phyloP scores from a whole-genome alignment of 23 red algal species.

The Gracilaria gracilis region DNA sequence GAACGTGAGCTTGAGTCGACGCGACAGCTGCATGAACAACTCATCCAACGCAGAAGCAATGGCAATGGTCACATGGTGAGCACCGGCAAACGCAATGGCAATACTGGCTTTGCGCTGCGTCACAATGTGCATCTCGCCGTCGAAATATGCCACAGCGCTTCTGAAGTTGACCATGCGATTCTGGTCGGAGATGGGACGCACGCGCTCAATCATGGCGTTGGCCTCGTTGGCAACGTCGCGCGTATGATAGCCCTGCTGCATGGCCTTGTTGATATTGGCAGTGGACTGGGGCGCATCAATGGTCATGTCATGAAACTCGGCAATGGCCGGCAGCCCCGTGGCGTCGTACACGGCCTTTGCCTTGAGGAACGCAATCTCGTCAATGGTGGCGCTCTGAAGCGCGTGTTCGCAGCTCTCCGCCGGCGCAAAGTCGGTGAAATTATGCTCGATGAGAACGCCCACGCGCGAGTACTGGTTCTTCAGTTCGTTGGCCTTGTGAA shows the following conservation, averaged over 20 bases:
- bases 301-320: conserved; percentile 62
- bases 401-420: conserved; percentile 40
- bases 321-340: conserved; percentile 73
- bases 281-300: conserved; percentile 64
- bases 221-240: conserved; percentile 58
- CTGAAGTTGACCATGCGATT: conserved; percentile 74
- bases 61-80: conserved; percentile 58
- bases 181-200: conserved; percentile 77
- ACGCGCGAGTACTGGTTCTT: conserved; percentile 75
- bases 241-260: conserved; percentile 72
- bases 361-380: conserved; percentile 52
- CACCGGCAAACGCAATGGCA: conserved; percentile 70
- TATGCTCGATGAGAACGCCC: conserved; percentile 70
- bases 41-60: conserved; percentile 82
- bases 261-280: conserved; percentile 54
- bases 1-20: conserved; percentile 62
- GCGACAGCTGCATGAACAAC: conserved; percentile 71
- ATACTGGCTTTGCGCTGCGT: conserved; percentile 41
- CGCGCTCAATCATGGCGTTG: conserved; percentile 73
- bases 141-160: conserved; percentile 80
- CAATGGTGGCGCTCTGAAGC: conserved; percentile 47
- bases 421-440: conserved; percentile 71
- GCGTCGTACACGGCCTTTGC: conserved; percentile 73
- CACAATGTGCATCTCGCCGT: conserved; percentile 87
- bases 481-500: conserved; percentile 47